Evolutionary conservation across 208 protist genomes (phyloP), one percentile per base, ranked within the genome.

Genomic region (Acanthamoeba castellanii): DNA sequence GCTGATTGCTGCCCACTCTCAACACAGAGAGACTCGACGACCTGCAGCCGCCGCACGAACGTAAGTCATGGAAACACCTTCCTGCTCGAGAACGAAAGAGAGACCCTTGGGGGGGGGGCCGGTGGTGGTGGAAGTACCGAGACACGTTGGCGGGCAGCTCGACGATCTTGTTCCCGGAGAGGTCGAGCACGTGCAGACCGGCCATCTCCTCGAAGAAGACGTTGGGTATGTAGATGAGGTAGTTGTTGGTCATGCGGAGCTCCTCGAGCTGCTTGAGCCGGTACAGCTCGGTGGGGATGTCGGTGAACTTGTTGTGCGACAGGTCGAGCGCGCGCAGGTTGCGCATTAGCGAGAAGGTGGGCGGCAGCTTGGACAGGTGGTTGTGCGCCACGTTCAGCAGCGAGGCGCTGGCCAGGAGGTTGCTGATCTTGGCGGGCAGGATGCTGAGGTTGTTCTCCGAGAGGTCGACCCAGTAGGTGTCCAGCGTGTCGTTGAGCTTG

Each of bases 191-290:
- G 18, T 50, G 81, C 52, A 88, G 47, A 7, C 81, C 27, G 30
- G 52, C 6, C 81, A 88, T 88, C 52, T 88, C 81, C 27, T 88
- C 81, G 47, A 88, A 88, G 81, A 88, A 64, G 42, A 88, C 47
- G 50, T 57, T 88, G n/a, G 81, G 81, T 20, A 88, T 88, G 81
- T 88, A 64, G 32, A 88, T 64, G 47, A 88, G 42, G 81, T n/a
- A 42, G 81, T 88, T 88, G 81, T 64, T n/a, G 47, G 81, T 42
- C 81, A 88, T 88, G 50, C 30, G 81, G n/a, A 88, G 52, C 81
- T 88, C 81, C n/a, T 88, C 81, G 18, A 88, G 20, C 50, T 55
- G 27, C 81, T 88, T 88, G 50, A 88, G 81, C 22, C 32, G 25
- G 81, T 88, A 88, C 14, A 88, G 50, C 52, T 88, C 81, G 9